phyloP scores from a whole-genome alignment of 148 eudicot species.

The Rhododendron mucronatum region DNA sequence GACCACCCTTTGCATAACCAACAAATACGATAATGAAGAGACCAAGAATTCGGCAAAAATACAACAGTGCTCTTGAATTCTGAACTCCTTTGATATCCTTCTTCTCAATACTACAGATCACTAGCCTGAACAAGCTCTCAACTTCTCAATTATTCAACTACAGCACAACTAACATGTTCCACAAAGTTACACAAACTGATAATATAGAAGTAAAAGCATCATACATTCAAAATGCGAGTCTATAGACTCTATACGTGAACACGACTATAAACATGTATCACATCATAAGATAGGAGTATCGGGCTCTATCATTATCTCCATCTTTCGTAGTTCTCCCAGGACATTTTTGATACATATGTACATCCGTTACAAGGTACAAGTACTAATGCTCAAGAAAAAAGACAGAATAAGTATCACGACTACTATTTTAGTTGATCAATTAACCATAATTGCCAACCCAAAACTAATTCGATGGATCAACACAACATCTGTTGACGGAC shows the following conservation, averaged over 20 bases:
- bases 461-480: neutral
- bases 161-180: neutral
- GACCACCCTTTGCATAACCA: neutral
- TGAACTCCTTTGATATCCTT: neutral
- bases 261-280: neutral
- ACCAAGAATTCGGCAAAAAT: neutral
- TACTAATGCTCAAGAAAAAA: neutral
- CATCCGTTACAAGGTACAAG: neutral
- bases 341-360: neutral
- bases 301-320: neutral
- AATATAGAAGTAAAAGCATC: neutral
- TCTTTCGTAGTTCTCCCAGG: neutral
- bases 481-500: neutral
- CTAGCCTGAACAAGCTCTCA: conserved; percentile 5
- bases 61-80: neutral
- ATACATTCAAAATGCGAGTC: neutral
- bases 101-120: neutral
- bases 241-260: neutral
- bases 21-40: neutral
- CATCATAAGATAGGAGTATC: neutral
- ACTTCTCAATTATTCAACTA: neutral
- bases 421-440: neutral
- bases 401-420: neutral
- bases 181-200: neutral
- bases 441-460: neutral